These are phyloP conservation scores for Tephrocybe sp. DNA, from an alignment of 768 basidiomycete species.

Conservation along the genomic window DNA sequence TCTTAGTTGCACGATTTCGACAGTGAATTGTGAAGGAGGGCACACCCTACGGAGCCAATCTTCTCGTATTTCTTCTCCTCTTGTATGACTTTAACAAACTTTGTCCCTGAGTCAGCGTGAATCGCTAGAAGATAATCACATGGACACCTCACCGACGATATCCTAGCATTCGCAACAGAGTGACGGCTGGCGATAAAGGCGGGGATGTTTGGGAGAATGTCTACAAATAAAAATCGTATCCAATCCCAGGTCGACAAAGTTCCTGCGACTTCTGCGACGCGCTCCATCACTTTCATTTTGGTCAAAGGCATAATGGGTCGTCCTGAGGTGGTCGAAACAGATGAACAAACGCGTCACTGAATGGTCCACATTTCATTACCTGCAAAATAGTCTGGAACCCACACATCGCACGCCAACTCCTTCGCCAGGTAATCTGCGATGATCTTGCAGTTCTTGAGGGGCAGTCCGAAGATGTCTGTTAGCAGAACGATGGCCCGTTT, in stretches of 20 bases:
- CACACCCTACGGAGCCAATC: constrained; percentile 37
- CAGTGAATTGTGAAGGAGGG: background rate
- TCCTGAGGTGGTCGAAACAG: background rate
- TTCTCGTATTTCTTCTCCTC: constrained; percentile 38
- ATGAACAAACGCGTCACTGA: background rate
- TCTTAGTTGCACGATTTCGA: background rate
- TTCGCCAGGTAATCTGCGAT: constrained; percentile 49
- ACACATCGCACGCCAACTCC: constrained; percentile 50
- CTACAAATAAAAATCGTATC: background rate
- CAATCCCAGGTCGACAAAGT: background rate
- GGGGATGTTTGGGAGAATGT: constrained; percentile 26
- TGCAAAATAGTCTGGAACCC: constrained; percentile 55
- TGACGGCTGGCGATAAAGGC: constrained; percentile 30
- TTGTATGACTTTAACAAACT: constrained; percentile 35
- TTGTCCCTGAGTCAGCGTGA: no score
- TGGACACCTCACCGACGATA: constrained; percentile 12
- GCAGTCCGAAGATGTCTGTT: constrained; percentile 56
- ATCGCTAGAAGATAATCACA: background rate
- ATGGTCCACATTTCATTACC: constrained; percentile 26
- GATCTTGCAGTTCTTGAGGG: constrained; percentile 50
- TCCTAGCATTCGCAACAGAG: constrained; percentile 26
- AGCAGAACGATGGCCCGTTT: constrained; percentile 45
- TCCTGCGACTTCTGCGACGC: background rate
- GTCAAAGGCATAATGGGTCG: constrained; percentile 8
- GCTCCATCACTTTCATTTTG: constrained; percentile 3